Percentiles rank a stretch among this genome's conserved stretches.
Conservation (phyloP, 345 rosid genomes). For the Pistacia integerrima region DNA sequence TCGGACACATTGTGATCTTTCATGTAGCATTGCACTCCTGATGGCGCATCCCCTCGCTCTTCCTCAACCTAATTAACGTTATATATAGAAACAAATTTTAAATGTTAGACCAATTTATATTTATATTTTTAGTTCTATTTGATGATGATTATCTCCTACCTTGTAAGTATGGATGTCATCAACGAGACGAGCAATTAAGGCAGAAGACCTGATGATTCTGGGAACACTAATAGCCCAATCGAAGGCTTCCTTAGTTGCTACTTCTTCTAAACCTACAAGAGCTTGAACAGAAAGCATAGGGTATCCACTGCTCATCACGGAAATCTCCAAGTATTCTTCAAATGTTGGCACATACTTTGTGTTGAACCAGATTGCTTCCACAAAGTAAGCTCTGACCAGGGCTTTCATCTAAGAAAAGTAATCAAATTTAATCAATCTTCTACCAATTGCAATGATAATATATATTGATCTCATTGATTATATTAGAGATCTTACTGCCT, state of each 20-base stretch:
- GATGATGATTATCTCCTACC: neutral
- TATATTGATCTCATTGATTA: no score
- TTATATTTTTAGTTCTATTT: no score
- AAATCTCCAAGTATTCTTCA: constrained; percentile 8
- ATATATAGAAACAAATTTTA: no score
- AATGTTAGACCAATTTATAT: no score
- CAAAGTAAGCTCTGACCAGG: constrained; percentile 1
- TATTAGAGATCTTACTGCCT: neutral
- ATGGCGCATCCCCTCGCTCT: constrained; percentile 9
- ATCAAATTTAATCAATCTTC: neutral
- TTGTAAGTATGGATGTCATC: constrained; percentile 10
- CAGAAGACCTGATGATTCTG: neutral
- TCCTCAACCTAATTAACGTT: neutral
- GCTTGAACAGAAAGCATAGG: constrained; percentile 10
- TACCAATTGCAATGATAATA: no score
- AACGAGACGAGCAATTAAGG: neutral
- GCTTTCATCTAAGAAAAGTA: neutral
- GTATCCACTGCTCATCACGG: constrained; percentile 1
- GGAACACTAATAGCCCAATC: constrained; percentile 10
- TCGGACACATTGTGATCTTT: neutral
- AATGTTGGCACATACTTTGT: constrained; percentile 2
- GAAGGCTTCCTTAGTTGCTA: neutral
- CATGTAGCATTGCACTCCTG: constrained; percentile 13
- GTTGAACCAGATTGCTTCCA: constrained; percentile 11
- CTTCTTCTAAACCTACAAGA: constrained; percentile 2